A percentile compares a stretch with the other conserved stretches of the same genome.
Evolutionary conservation across 73 alveolate genomes (phyloP).

Genomic region (Tetrahymena elliotti): DNA sequence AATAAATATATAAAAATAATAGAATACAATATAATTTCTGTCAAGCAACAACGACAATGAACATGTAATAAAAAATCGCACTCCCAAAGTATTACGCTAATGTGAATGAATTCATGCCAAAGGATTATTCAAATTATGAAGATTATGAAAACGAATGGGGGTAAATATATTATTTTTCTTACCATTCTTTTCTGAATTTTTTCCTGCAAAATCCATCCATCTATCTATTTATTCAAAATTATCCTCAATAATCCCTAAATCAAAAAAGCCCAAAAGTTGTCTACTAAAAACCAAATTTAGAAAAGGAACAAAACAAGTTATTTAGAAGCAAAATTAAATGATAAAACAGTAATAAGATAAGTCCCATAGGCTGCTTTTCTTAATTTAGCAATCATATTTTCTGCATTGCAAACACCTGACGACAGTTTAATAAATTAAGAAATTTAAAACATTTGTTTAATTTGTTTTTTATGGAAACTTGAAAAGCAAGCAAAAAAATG

Average conservation of each 20-base stretch:
- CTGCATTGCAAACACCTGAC: background rate
- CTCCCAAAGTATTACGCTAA: slow-evolving; percentile 54
- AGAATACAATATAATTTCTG: background rate
- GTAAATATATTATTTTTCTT: slow-evolving; percentile 1
- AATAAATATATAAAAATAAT: background rate
- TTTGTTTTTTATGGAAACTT: background rate
- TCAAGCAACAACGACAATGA: background rate
- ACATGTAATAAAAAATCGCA: background rate
- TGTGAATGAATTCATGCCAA: slow-evolving; percentile 39
- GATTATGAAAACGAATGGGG: slow-evolving; percentile 64
- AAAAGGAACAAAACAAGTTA: background rate
- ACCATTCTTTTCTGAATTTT: background rate
- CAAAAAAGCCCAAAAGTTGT: background rate
- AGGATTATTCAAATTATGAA: slow-evolving; percentile 71
- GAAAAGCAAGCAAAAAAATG: background rate
- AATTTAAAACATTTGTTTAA: background rate
- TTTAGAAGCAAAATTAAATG: background rate
- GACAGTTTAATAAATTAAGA: background rate
- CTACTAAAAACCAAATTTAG: background rate
- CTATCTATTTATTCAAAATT: too few relatives aligned
- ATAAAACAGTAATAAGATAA: background rate
- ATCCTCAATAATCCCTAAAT: background rate
- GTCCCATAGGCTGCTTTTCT: background rate
- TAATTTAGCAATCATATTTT: background rate
- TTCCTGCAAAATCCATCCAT: background rate